These are phyloP conservation scores for Xylaria curta DNA, from an alignment of 495 filamentous ascomycete genomes.

Conservation along the genomic window DNA sequence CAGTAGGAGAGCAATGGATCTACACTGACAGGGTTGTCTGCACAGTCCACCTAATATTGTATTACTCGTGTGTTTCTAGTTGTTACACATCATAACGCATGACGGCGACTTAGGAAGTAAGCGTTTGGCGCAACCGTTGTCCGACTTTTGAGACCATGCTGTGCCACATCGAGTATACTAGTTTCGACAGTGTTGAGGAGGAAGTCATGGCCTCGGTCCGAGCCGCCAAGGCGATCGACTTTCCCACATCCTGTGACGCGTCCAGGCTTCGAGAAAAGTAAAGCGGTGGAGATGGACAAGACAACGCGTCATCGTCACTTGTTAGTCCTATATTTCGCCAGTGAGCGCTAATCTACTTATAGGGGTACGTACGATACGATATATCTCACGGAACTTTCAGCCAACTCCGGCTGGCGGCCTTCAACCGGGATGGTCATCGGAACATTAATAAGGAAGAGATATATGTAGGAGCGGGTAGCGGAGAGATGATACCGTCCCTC, in stretches of 20 bases:
- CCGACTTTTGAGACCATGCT: slow-evolving; percentile 9
- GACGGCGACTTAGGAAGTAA: slow-evolving; percentile 10
- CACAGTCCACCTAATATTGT: neutral
- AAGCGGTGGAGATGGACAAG: neutral
- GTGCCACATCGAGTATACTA: neutral
- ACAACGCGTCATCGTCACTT: slow-evolving; percentile 7
- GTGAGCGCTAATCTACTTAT: neutral
- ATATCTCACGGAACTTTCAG: neutral
- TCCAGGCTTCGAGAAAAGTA: neutral
- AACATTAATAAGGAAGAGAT: slow-evolving; percentile 14
- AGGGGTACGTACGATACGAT: slow-evolving; percentile 4
- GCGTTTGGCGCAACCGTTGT: slow-evolving; percentile 3
- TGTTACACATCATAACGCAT: slow-evolving; percentile 22
- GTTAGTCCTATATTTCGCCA: neutral
- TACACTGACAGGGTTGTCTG: slow-evolving; percentile 19
- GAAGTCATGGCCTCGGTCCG: slow-evolving; percentile 1
- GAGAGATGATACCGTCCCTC: slow-evolving; percentile 10
- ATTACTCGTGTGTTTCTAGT: slow-evolving; percentile 5
- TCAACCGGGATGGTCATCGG: slow-evolving; percentile 19
- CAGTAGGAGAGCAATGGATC: slow-evolving; percentile 19
- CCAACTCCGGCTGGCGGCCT: slow-evolving; percentile 9
- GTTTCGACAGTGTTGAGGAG: neutral
- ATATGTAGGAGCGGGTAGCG: slow-evolving; percentile 24
- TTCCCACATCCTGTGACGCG: neutral
- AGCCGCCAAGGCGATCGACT: slow-evolving; percentile 3